phyloP scores from a whole-genome alignment of 2,329 filamentous ascomycete species.

The Clarireedia sp. region DNA sequence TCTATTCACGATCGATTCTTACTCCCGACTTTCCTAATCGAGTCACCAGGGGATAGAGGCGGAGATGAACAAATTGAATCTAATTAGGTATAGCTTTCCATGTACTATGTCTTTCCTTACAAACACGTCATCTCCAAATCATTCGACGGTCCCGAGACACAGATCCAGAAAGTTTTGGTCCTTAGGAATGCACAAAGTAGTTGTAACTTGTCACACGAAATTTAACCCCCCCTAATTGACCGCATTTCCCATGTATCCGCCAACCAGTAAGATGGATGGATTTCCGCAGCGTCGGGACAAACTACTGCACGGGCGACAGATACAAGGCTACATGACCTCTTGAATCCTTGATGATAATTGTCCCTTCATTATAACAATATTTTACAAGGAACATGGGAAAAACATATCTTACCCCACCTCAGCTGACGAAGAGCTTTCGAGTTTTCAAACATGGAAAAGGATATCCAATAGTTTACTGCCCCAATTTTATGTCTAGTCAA shows the following conservation, averaged over 20 bases:
- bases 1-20: not conserved
- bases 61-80: not conserved
- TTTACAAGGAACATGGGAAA: too few species aligned
- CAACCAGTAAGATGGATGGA: not conserved
- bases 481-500: too few species aligned
- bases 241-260: not conserved
- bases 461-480: too few species aligned
- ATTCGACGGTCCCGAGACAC: not conserved
- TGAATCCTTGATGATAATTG: not conserved
- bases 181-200: too few species aligned
- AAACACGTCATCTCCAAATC: not conserved
- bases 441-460: too few species aligned
- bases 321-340: not conserved
- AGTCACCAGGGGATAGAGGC: not conserved
- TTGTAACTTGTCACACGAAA: not conserved
- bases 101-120: not conserved
- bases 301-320: not conserved
- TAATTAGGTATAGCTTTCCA: not conserved
- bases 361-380: too few species aligned
- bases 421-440: not conserved
- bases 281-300: not conserved
- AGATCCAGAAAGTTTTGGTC: too few species aligned
- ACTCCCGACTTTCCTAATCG: not conserved
- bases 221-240: too few species aligned
- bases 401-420: not conserved